Evolutionary conservation across 768 basidiomycete genomes (phyloP).

Genomic region (Rhodosporidiobolus sp.): DNA sequence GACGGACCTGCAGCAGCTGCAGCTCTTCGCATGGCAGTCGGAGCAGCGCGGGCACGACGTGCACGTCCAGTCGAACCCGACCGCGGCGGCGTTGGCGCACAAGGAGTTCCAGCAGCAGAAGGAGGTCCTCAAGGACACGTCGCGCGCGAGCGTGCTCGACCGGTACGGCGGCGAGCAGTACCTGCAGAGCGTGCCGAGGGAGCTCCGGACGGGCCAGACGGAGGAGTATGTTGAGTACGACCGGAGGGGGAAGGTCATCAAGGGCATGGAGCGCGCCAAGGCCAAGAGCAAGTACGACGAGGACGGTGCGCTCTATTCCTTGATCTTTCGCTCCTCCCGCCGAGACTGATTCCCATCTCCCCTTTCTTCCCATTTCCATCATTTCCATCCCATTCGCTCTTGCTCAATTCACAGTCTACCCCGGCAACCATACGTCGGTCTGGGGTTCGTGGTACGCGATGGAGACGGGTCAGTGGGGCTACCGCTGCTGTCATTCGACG

Average conservation of each 20-base stretch:
- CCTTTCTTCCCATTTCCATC: not conserved
- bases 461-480: conserved; percentile 77
- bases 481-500: conserved; percentile 90
- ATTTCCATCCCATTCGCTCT: not conserved
- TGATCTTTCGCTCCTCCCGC: not conserved
- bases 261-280: conserved; percentile 84
- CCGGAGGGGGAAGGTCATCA: conserved; percentile 80
- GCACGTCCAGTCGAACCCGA: conserved; percentile 92
- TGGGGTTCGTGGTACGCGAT: conserved; percentile 95
- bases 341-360: not conserved
- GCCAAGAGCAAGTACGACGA: conserved; percentile 90
- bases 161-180: conserved; percentile 95
- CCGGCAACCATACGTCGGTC: conserved; percentile 91
- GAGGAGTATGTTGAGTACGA: conserved; percentile 98
- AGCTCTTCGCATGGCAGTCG: conserved; percentile 97
- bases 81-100: conserved; percentile 87
- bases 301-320: conserved; percentile 63
- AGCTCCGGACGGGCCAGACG: conserved; percentile 89
- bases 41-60: conserved; percentile 89
- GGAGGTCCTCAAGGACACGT: conserved; percentile 80
- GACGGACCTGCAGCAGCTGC: conserved; percentile 83
- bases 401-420: conserved; percentile 59
- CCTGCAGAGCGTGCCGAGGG: conserved; percentile 81
- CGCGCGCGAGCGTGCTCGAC: conserved; percentile 80
- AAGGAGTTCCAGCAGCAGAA: conserved; percentile 88